Evolutionary conservation across 2,329 filamentous ascomycete genomes (phyloP), one percentile per base, ranked within the genome.

Genomic region (Penicillium hesseltinei): DNA sequence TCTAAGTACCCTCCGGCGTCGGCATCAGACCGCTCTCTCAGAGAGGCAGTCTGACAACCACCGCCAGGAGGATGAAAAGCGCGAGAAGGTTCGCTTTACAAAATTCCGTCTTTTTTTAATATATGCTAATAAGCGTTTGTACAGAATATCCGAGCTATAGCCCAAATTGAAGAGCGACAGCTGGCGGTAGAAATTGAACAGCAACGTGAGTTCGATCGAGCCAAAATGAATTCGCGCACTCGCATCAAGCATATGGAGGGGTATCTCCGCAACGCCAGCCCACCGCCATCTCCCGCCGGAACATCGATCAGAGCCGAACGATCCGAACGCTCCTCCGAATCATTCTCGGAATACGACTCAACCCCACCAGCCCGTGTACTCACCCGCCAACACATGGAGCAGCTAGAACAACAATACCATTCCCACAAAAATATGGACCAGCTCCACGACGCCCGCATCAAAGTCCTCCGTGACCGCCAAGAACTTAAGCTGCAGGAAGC

Each of bases 221-320:
- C 74, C 11, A 79, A 79, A 58, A 63, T 71, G 54, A 74, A 77
- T 42, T 74, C 75, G 8, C 70, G 74, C 33, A 76, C 73, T 10
- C 75, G 77, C 49, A 77, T 80, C 49, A 77, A 77, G 51, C 72
- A 80, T 50, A 80, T 80, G 77, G 77, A 80, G 64, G 75, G 74
- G 23, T 80, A 78, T 63, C 75, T 78, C 54, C 72, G 66, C 54
- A 78, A 71, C 48, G 67, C 73, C 4, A 76, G 73, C 55, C 73
- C 73, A 13, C 74, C 73, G 10, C 59, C 65, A 21, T 72, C 71
- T 7, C 66, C 69, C 27, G 49, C 52, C 4, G 38, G 50, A 11
- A 58, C 43, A 23, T 40, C 53, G 5, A 42, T 21, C 35, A 51
- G 44, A 31, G 25, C 54, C 15, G 59, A 62, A 25, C 62, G 56